Base-by-base conservation (phyloP, 2,329 filamentous ascomycete genomes). In the Botrytis fragariae region DNA sequence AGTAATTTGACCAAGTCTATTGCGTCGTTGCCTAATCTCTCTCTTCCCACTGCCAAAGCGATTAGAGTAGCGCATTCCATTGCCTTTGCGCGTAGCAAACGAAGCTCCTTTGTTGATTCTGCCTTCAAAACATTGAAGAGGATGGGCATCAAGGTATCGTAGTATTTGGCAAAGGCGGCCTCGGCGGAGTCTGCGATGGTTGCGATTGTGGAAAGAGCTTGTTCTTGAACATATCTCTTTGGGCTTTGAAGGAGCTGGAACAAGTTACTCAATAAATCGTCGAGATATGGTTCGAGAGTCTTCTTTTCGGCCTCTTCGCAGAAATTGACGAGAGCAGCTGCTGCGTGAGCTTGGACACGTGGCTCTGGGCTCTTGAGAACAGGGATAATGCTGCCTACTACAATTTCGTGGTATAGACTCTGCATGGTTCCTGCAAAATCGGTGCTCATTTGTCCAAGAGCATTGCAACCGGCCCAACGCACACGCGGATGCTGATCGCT, bases 21-120 rank as follows among this genome's bases (percentile, higher is more conserved):
- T 6, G 95, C 95, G 83, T 99, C 95, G 76, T 89, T 87, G 16
- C 93, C 95, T 83, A 99, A 94, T 75, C 93, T 92, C 78, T 97
- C 93, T 83, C 97, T 96, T 70, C 96, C 96, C 74, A 99, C 96
- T 44, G 96, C 96, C 71, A 99, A 86, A 45, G 96, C 94, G 79
- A 99, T 99, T 61, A 99, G 86, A 12, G 96, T 99, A 29, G 96
- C 95, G 81, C 96, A 99, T 83, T 99, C 96, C 96, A 99, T 99
- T 4, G 96, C 96, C 86, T 99, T 99, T 68, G 96, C 96, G 74
- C 95, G 90, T 57, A 99, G 88, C 64, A 98, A 86, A 71, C 95
- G 89, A 83, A 95, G 95, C 80, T 99, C 96, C 84, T 97, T 98
- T 71, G 95, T 93, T 79, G 95, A 95, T 80, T 98, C 94, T 78